Evolutionary conservation across 2,329 filamentous ascomycete species (phyloP).

Genomic region (Colletotrichum musicola): DNA sequence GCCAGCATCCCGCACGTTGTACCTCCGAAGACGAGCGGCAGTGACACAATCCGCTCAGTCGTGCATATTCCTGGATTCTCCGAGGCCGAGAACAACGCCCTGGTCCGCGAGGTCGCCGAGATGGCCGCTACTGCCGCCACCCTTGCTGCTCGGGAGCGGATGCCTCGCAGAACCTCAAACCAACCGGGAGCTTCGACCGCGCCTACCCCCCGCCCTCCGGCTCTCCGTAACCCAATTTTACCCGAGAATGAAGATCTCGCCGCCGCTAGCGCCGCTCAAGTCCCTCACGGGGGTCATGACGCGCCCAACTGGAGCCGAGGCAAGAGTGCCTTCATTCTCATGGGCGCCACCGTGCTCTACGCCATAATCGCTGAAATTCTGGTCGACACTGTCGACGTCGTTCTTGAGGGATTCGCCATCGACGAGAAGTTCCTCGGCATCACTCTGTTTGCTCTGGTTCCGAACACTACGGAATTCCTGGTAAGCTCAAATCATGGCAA

Average conservation of each 20-base stretch:
- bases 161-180: conserved; percentile 54
- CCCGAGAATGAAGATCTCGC: conserved; percentile 61
- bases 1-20: conserved; percentile 77
- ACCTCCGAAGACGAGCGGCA: conserved; percentile 73
- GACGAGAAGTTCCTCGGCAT: conserved; percentile 98
- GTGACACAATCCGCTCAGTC: conserved; percentile 55
- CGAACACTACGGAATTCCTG: conserved; percentile 98
- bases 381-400: conserved; percentile 97
- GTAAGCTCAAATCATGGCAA: conserved; percentile 62
- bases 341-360: conserved; percentile 90
- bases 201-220: conserved; percentile 59
- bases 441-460: conserved; percentile 94
- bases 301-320: conserved; percentile 97
- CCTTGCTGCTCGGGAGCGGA: conserved; percentile 82
- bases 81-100: conserved; percentile 82
- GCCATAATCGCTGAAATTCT: conserved; percentile 98
- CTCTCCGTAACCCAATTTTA: conserved; percentile 52
- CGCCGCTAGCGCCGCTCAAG: conserved; percentile 43
- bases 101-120: conserved; percentile 91
- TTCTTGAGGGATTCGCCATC: conserved; percentile 88
- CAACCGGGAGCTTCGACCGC: conserved; percentile 44
- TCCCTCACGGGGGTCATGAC: conserved; percentile 83
- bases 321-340: conserved; percentile 90
- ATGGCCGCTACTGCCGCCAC: conserved; percentile 93
- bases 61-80: conserved; percentile 77